Evolutionary conservation across 2,329 filamentous ascomycete species (phyloP).

Genomic region (Hymenoscyphus scutula): DNA sequence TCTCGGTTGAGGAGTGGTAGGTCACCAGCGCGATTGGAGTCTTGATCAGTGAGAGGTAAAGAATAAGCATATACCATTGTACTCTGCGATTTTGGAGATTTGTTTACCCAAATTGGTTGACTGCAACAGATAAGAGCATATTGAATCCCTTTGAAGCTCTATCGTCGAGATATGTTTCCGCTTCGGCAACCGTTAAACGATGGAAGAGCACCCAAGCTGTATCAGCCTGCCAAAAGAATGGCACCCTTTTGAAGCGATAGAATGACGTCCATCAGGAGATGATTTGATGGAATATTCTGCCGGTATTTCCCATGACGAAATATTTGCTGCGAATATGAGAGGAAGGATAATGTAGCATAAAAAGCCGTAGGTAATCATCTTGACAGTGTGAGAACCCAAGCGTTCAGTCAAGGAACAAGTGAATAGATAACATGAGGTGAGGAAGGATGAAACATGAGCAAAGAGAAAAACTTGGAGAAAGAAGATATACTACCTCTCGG

Average conservation of each 20-base stretch:
- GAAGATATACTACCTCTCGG: not conserved
- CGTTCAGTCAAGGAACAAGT: too few relatives aligned
- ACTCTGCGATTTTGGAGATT: not conserved
- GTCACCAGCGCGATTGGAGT: constrained; percentile 10
- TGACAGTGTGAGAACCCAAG: too few relatives aligned
- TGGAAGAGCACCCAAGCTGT: constrained; percentile 12
- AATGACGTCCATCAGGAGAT: constrained; percentile 2
- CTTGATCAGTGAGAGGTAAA: not conserved
- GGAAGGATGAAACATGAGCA: not conserved
- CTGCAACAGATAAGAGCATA: not conserved
- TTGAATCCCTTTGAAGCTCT: not conserved
- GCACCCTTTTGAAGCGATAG: not conserved
- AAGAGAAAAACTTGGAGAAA: too few relatives aligned
- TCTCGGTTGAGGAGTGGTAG: constrained; percentile 10
- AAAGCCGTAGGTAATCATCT: not conserved
- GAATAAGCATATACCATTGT: not conserved
- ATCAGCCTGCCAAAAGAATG: constrained; percentile 15
- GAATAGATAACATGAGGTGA: not conserved
- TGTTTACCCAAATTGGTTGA: not conserved
- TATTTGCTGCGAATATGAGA: not conserved
- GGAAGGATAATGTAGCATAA: not conserved
- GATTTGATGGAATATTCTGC: not conserved
- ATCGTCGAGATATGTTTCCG: constrained; percentile 3
- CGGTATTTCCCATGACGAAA: not conserved
- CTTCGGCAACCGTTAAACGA: constrained; percentile 8